A percentile compares a stretch with the other conserved stretches of the same genome.
Conservation (phyloP, 768 basidiomycete species). For the Pulveroboletus ravenelii region DNA sequence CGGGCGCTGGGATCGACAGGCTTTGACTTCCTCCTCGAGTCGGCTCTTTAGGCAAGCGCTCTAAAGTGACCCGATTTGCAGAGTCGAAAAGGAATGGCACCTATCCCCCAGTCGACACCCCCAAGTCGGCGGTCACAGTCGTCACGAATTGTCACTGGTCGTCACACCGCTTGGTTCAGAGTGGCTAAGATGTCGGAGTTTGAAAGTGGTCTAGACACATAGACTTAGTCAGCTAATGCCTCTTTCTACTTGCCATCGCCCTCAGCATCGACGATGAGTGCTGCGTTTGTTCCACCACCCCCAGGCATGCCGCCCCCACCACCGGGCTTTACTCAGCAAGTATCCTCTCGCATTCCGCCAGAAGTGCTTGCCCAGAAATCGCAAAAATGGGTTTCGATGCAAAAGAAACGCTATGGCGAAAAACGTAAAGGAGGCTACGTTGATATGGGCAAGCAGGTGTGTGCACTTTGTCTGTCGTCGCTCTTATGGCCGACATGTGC, state of each 20-base stretch:
- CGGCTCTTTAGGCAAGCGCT: no score
- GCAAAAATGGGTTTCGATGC: constrained; percentile 94
- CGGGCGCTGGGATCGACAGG: no score
- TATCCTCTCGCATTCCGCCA: constrained; percentile 44
- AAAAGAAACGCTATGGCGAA: constrained; percentile 87
- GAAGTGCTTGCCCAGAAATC: constrained; percentile 87
- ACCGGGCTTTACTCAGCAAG: constrained; percentile 34
- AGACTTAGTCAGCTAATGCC: constrained; percentile 23
- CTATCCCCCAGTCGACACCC: no score
- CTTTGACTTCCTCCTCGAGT: no score
- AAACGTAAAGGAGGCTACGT: constrained; percentile 86
- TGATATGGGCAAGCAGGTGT: constrained; percentile 90
- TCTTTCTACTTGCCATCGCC: constrained; percentile 20
- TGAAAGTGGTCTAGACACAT: constrained; percentile 5
- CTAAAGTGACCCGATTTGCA: no score
- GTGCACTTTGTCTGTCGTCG: constrained; percentile 15
- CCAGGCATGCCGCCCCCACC: constrained; percentile 40
- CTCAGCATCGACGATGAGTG: constrained; percentile 32
- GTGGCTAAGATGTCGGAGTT: constrained; percentile 14
- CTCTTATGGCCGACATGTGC: constrained; percentile 7
- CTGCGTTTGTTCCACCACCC: constrained; percentile 34
- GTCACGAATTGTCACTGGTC: no score
- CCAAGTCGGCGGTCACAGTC: no score
- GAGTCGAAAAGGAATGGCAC: no score
- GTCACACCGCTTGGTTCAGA: no score